Conservation (phyloP, 2,329 filamentous ascomycete genomes). For the Dothideomycetes sp. region DNA sequence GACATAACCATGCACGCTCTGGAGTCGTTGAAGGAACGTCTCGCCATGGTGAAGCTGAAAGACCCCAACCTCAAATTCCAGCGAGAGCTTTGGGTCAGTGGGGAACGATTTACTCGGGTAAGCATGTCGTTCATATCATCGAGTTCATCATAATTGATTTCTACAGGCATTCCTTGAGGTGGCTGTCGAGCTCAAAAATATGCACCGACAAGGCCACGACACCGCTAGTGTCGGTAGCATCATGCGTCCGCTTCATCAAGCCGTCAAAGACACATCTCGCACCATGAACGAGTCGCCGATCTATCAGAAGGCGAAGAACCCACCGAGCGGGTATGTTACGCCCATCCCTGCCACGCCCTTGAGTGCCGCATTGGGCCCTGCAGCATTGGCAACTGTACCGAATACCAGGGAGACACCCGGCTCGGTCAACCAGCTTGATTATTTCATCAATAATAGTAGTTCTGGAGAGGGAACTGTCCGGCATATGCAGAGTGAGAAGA, state of each 20-base stretch:
- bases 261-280: conserved; percentile 68
- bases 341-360: conserved; percentile 75
- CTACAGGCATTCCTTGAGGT: conserved; percentile 55
- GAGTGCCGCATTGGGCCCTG: conserved; percentile 78
- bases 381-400: conserved; percentile 79
- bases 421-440: background rate
- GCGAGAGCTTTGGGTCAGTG: conserved; percentile 56
- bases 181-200: conserved; percentile 47
- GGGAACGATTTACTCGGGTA: conserved; percentile 58
- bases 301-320: conserved; percentile 31
- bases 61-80: conserved; percentile 64
- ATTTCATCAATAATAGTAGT: background rate
- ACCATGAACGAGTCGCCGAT: conserved; percentile 58
- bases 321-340: conserved; percentile 34
- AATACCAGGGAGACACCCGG: conserved; percentile 35
- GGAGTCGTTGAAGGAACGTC: conserved; percentile 57
- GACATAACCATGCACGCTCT: conserved; percentile 61
- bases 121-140: conserved; percentile 9
- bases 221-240: conserved; percentile 59
- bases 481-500: background rate
- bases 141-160: conserved; percentile 8
- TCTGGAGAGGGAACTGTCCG: background rate
- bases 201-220: conserved; percentile 20
- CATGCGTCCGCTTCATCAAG: conserved; percentile 70
- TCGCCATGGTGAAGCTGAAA: conserved; percentile 73